Percentiles rank a stretch among this genome's conserved stretches.
Conservation (phyloP, 805 yeast species). For the Ogataea wickerhamii region DNA sequence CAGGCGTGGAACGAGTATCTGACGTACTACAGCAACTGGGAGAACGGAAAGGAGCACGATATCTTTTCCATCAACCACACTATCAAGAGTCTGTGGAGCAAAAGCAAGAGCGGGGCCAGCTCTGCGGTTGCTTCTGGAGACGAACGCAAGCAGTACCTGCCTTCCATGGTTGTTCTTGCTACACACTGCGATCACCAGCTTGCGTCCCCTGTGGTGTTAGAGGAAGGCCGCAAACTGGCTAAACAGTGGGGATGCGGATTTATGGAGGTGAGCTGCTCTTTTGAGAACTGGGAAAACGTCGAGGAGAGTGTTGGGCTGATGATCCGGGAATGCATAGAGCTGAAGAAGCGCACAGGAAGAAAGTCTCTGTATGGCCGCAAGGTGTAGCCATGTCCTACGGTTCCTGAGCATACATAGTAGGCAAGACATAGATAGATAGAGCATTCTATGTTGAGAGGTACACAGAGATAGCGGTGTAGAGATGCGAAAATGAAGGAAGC, state of each 20-base stretch:
- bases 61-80: slow-evolving; percentile 57
- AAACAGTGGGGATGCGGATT: slow-evolving; percentile 63
- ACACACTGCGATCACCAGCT: slow-evolving; percentile 57
- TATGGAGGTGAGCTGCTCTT: slow-evolving; percentile 52
- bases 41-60: slow-evolving; percentile 64
- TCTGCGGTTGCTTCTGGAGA: slow-evolving; percentile 2
- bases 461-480: too few species aligned
- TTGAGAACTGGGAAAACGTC: slow-evolving; percentile 42
- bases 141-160: slow-evolving; percentile 28
- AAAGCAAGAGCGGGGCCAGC: slow-evolving; percentile 7
- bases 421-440: too few species aligned
- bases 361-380: not conserved
- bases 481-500: too few species aligned
- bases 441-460: too few species aligned
- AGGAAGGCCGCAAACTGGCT: slow-evolving; percentile 56
- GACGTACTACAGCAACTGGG: slow-evolving; percentile 53
- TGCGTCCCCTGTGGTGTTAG: slow-evolving; percentile 57
- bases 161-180: slow-evolving; percentile 66
- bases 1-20: slow-evolving; percentile 75
- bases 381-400: not conserved
- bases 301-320: slow-evolving; percentile 56
- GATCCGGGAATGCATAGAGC: slow-evolving; percentile 57
- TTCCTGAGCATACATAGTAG: too few species aligned
- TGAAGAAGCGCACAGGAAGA: slow-evolving; percentile 11
- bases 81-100: slow-evolving; percentile 55